Evolutionary conservation across 2,329 filamentous ascomycete species (phyloP), one percentile per base, ranked within the genome.

Genomic region (Penicillium brevicompactum): DNA sequence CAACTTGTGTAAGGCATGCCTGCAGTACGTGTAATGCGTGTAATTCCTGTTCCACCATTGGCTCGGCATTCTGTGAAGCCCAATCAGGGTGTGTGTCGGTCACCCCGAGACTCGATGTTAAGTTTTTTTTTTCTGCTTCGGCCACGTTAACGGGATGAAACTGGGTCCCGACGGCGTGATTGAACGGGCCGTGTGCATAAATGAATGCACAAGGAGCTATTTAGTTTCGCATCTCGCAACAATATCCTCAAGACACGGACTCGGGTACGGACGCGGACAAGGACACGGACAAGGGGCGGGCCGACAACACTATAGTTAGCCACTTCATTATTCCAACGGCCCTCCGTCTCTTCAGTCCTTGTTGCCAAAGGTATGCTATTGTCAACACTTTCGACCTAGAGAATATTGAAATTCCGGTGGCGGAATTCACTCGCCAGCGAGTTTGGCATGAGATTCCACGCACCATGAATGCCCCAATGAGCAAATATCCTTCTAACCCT

Each of bases 1-100:
- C 24, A 27, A 27, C 5, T 8, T 8, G 5, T 27, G 5, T 8
- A 27, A 27, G 24, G 24, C 24, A 27, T 27, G 3, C 24, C 24
- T 27, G 24, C 24, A 27, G 24, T 27, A 8, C 24, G 5, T 4
- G 24, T 8, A 27, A 8, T 27, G 24, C 24, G 24, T 27, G 24
- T 27, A 27, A 13, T 21, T 21, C 45, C 14, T 8, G 32, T 40
- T 37, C 45, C 46, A 47, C 32, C 11, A 21, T 21, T 32, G 32
- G 18, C 46, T 47, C 32, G 30, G 30, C 14, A 32, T 11, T 1
- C 1, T 14, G 13, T 13, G 1, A 53, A 48, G 18, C 22, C 51
- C 51, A 53, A 53, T 53, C 38, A 53, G 3, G 38, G 8, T 31
- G 11, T 22, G 27, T 41, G 21, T 53, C 45, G 30, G 38, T 8